Percentiles rank a stretch among this genome's conserved stretches.
Conservation (phyloP, 1,284 basidiomycete species). For the Hortiboletus rubellus region DNA sequence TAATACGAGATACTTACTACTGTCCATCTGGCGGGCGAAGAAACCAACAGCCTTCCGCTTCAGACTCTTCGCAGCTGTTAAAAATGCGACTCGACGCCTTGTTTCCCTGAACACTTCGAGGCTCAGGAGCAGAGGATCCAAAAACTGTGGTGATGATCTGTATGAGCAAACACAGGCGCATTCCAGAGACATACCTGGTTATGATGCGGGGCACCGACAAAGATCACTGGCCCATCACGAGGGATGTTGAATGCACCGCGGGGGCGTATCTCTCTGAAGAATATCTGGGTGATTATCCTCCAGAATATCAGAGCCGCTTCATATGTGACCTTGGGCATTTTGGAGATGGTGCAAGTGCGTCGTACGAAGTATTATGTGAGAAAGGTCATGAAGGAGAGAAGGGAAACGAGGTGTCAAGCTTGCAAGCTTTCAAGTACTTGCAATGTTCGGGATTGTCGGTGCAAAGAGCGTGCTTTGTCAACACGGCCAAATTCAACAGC, state of each 20-base stretch:
- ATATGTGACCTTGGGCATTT: conserved; percentile 44
- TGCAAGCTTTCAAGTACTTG: no score
- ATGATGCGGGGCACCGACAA: conserved; percentile 95
- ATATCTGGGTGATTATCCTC: conserved; percentile 88
- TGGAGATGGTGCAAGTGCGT: conserved; percentile 2
- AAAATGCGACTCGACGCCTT: conserved; percentile 81
- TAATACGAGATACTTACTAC: conserved; percentile 63
- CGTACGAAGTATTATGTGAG: conserved; percentile 10
- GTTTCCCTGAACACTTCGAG: conserved; percentile 89
- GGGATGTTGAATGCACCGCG: conserved; percentile 96
- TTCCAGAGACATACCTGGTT: conserved; percentile 70
- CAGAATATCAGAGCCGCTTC: conserved; percentile 74
- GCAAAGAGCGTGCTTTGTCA: conserved; percentile 15
- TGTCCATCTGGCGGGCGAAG: conserved; percentile 84
- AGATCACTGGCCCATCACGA: conserved; percentile 89
- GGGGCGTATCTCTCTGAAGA: conserved; percentile 96
- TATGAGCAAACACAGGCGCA: conserved; percentile 1
- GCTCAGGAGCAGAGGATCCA: conserved; percentile 90
- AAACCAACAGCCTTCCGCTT: conserved; percentile 80
- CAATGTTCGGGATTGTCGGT: not conserved
- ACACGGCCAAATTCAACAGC: conserved; percentile 29
- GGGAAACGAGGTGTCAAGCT: not conserved
- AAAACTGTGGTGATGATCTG: conserved; percentile 61
- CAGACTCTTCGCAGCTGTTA: conserved; percentile 95
- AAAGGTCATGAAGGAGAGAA: conserved; percentile 21